Evolutionary conservation across 1,284 basidiomycete genomes (phyloP).

Genomic region (Phlebopus sp.): DNA sequence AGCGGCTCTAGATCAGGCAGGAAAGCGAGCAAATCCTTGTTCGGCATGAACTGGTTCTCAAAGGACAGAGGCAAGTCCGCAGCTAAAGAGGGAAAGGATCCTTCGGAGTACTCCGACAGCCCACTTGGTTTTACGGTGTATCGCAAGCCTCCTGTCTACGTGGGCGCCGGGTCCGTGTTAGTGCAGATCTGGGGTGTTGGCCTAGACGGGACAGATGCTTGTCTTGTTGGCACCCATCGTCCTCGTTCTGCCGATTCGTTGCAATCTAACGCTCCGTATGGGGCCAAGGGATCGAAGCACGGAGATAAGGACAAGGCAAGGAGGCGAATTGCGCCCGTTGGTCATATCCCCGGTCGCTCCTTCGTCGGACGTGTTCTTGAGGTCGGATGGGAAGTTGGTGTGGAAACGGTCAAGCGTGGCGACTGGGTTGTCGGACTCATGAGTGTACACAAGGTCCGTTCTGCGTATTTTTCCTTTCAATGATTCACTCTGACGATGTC

Average conservation of each 20-base stretch:
- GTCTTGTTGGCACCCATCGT: conserved; percentile 47
- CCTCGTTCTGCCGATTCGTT: conserved; percentile 10
- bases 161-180: conserved; percentile 64
- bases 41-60: conserved; percentile 31
- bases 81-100: conserved; percentile 7
- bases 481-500: conserved; percentile 7
- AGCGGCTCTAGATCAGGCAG: conserved; percentile 15
- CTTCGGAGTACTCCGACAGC: conserved; percentile 19
- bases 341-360: conserved; percentile 78
- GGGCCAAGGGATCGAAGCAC: conserved; percentile 24
- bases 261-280: conserved; percentile 23
- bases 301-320: conserved; percentile 25
- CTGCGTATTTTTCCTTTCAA: conserved; percentile 9
- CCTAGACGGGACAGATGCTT: conserved; percentile 69
- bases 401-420: conserved; percentile 62
- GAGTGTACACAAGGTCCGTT: conserved; percentile 72
- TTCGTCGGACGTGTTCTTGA: conserved; percentile 80
- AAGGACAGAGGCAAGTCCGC: conserved; percentile 19
- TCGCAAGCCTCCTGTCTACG: conserved; percentile 70
- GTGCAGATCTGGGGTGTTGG: conserved; percentile 86
- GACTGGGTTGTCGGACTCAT: conserved; percentile 82
- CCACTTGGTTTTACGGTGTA: conserved; percentile 62
- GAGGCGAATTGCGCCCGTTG: conserved; percentile 42
- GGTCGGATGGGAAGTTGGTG: conserved; percentile 74
- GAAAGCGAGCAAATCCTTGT: conserved; percentile 23